A percentile compares a stretch with the other conserved stretches of the same genome.
phyloP scores from a whole-genome alignment of 164 flowering plant species.

The Vitis cinerea region DNA sequence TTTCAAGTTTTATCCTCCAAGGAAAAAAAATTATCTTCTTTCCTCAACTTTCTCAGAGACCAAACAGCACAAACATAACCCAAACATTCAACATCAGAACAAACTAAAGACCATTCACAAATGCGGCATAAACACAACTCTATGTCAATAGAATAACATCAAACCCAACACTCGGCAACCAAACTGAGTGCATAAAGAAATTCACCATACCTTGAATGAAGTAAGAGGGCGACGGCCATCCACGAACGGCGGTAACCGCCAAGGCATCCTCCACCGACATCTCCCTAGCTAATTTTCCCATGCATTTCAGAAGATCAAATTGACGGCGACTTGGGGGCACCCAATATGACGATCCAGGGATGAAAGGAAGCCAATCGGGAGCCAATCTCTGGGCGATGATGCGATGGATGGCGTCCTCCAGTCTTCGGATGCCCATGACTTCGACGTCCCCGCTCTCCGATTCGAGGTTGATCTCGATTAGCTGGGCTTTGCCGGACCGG shows the following conservation, averaged over 20 bases:
- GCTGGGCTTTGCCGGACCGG: slow-evolving; percentile 26
- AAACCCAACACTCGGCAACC: too few species aligned
- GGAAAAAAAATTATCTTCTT: too few species aligned
- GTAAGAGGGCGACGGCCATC: slow-evolving; percentile 26
- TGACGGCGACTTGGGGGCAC: slow-evolving; percentile 17
- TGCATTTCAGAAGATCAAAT: slow-evolving; percentile 9
- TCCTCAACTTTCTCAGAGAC: too few species aligned
- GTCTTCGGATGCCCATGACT: slow-evolving; percentile 32
- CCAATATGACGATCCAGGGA: slow-evolving; percentile 80
- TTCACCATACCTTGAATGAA: slow-evolving; percentile 15
- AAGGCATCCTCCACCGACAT: slow-evolving; percentile 11
- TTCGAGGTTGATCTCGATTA: slow-evolving; percentile 46
- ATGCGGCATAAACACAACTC: too few species aligned
- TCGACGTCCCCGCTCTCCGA: slow-evolving; percentile 19
- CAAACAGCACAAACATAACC: too few species aligned
- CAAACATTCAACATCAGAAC: too few species aligned
- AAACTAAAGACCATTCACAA: too few species aligned
- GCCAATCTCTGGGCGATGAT: slow-evolving; percentile 55
- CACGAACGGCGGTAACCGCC: slow-evolving; percentile 11
- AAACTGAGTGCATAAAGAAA: not conserved
- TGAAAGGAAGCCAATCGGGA: slow-evolving; percentile 82
- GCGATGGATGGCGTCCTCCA: slow-evolving; percentile 67
- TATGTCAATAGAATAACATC: too few species aligned
- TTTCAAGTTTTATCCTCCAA: too few species aligned
- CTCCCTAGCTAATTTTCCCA: slow-evolving; percentile 11